Evolutionary conservation across 1,284 basidiomycete species (phyloP), one percentile per base, ranked within the genome.

Genomic region (Austroboletus niveus): DNA sequence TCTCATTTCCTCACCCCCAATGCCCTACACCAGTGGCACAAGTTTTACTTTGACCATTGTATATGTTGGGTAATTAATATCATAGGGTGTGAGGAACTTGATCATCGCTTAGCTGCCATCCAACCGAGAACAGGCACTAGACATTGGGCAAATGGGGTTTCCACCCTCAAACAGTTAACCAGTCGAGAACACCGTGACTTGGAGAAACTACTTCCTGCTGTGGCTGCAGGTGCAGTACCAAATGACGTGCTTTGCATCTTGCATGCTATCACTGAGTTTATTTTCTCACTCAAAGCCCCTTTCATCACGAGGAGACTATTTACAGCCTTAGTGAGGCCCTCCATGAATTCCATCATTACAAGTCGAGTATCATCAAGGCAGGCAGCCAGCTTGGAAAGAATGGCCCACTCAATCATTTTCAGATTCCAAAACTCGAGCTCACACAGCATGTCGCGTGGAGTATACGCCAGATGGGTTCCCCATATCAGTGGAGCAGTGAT

Each of bases 261-360:
- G 2, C 29, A 6, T 29, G 6, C 52, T 0, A 54, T 61, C 1
- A 60, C 57, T 0, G 52, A 60, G 6, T 60, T 60, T 8, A 60
- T 59, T 1, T 61, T 60, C 14, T 48, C 0, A 50, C 53, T 0
- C 60, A 61, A 9, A 5, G 14, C 2, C 5, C 30, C 0, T 35
- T 29, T 7, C 32, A 47, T 2, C 22, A 36, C 17, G 31, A 57
- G 0, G 42, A 60, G 17, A 61, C 41, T 0, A 9, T 60, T 0
- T 52, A 60, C 27, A 1, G 31, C 0, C 38, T 61, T 3, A 0
- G 1, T 1, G 41, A 61, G 12, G 60, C 52, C 0, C 38, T 61
- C 0, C 6, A 17, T 0, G 42, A 60, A 14, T 60, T 60, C 11
- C 52, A 60, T 9, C 49, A 57, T 27, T 53, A 50, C 14, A 60